Percentiles rank a stretch among this genome's conserved stretches.
Evolutionary conservation across 306 rosid genomes (phyloP).

Genomic region (Cicer arietinum): DNA sequence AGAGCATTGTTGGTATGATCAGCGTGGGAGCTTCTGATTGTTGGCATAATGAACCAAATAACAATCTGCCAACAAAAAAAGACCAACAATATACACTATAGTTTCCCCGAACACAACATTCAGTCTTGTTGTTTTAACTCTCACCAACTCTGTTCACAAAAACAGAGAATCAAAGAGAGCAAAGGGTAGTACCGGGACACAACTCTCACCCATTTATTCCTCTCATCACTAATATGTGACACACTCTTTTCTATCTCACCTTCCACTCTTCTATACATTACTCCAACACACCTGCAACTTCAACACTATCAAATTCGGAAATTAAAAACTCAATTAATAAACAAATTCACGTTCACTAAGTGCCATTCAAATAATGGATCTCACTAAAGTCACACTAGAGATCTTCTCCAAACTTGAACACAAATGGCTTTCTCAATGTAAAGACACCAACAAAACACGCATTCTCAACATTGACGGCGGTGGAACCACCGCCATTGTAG

Average conservation of each 20-base stretch:
- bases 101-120: constrained; percentile 47
- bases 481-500: constrained; percentile 74
- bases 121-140: constrained; percentile 47
- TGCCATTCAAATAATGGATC: constrained; percentile 59
- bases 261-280: constrained; percentile 9
- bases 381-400: constrained; percentile 76
- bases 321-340: neutral
- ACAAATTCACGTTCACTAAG: too few species aligned
- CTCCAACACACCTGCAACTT: constrained; percentile 16
- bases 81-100: constrained; percentile 30
- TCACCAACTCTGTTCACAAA: constrained; percentile 46
- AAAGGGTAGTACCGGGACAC: neutral
- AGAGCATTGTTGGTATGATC: constrained; percentile 82
- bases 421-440: constrained; percentile 90
- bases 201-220: constrained; percentile 49
- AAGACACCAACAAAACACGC: constrained; percentile 67
- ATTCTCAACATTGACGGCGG: constrained; percentile 98
- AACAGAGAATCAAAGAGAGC: constrained; percentile 15
- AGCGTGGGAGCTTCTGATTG: constrained; percentile 72
- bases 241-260: constrained; percentile 32
- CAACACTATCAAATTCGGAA: neutral
- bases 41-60: constrained; percentile 89
- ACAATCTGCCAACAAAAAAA: constrained; percentile 67
- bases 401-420: constrained; percentile 94
- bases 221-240: constrained; percentile 62